phyloP scores from a whole-genome alignment of 2,329 filamentous ascomycete genomes.

The Epichloe scottii region DNA sequence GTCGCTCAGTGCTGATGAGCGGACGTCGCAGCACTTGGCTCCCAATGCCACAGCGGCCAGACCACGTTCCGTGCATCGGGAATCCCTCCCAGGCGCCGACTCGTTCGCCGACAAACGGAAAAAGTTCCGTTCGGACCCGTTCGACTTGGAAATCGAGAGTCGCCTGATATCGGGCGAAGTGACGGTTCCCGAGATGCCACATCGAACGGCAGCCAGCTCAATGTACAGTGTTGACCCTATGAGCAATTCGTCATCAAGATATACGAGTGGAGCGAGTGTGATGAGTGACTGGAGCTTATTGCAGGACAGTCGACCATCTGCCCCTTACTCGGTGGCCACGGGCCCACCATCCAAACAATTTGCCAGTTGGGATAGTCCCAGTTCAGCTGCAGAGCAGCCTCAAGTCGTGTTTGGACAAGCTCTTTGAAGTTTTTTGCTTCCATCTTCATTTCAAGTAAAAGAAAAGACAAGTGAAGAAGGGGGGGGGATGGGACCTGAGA shows the following conservation, averaged over 20 bases:
- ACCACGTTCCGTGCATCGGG: slow-evolving; percentile 23
- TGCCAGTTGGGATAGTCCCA: neutral
- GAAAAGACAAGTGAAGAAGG: no score
- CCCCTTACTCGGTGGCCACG: neutral
- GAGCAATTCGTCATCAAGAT: slow-evolving; percentile 28
- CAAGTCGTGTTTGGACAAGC: slow-evolving; percentile 1
- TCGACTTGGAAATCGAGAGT: slow-evolving; percentile 42
- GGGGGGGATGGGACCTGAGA: neutral
- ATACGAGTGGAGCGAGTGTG: slow-evolving; percentile 39
- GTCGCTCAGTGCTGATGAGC: slow-evolving; percentile 21
- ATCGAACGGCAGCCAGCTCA: slow-evolving; percentile 15
- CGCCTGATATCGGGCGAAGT: slow-evolving; percentile 9
- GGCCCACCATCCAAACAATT: neutral
- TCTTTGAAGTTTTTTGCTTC: neutral
- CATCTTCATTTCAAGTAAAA: no score
- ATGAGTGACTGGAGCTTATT: slow-evolving; percentile 29
- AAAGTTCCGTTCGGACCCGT: slow-evolving; percentile 51
- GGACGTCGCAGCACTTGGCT: slow-evolving; percentile 15
- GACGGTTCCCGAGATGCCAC: slow-evolving; percentile 12
- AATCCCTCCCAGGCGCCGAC: slow-evolving; percentile 25
- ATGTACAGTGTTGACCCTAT: slow-evolving; percentile 35
- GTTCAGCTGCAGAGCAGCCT: neutral
- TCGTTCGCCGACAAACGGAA: slow-evolving; percentile 35
- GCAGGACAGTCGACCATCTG: slow-evolving; percentile 5
- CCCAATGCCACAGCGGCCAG: slow-evolving; percentile 21